Percentiles rank a stretch among this genome's conserved stretches.
Evolutionary conservation across 148 eudicot species (phyloP).

Genomic region (Dianthus caryophyllus): DNA sequence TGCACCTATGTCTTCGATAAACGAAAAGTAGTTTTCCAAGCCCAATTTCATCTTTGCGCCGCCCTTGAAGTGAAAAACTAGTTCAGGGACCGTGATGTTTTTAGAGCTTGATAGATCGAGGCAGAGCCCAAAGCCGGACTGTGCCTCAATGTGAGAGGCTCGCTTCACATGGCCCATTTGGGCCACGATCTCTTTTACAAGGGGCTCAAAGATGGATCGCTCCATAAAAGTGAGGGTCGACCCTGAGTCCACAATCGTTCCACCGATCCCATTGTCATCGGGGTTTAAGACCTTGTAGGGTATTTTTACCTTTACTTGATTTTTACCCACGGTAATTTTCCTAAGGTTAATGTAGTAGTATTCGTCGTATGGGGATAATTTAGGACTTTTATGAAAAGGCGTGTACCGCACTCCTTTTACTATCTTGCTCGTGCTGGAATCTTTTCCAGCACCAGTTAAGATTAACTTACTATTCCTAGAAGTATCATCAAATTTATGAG

Average conservation of each 20-base stretch:
- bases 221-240: slow-evolving; percentile 68
- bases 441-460: slow-evolving; percentile 22
- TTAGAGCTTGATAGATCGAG: slow-evolving; percentile 24
- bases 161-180: slow-evolving; percentile 49
- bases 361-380: slow-evolving; percentile 30
- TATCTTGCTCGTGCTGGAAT: neutral
- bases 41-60: slow-evolving; percentile 61
- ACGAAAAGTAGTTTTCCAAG: slow-evolving; percentile 45
- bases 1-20: slow-evolving; percentile 19
- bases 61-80: slow-evolving; percentile 54
- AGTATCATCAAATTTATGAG: slow-evolving; percentile 55
- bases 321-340: slow-evolving; percentile 58
- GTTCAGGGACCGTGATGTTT: slow-evolving; percentile 34
- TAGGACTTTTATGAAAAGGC: slow-evolving; percentile 40
- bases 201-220: slow-evolving; percentile 29
- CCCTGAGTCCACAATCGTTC: slow-evolving; percentile 70
- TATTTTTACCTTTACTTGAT: slow-evolving; percentile 39
- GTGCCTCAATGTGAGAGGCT: slow-evolving; percentile 37
- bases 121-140: slow-evolving; percentile 52
- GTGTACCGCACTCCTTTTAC: slow-evolving; percentile 36
- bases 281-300: slow-evolving; percentile 42
- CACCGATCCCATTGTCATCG: slow-evolving; percentile 47
- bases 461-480: slow-evolving; percentile 41
- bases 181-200: slow-evolving; percentile 44
- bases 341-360: slow-evolving; percentile 57